Conservation (phyloP, 2,329 filamentous ascomycete genomes). For the Cladophialophora yegresii region DNA sequence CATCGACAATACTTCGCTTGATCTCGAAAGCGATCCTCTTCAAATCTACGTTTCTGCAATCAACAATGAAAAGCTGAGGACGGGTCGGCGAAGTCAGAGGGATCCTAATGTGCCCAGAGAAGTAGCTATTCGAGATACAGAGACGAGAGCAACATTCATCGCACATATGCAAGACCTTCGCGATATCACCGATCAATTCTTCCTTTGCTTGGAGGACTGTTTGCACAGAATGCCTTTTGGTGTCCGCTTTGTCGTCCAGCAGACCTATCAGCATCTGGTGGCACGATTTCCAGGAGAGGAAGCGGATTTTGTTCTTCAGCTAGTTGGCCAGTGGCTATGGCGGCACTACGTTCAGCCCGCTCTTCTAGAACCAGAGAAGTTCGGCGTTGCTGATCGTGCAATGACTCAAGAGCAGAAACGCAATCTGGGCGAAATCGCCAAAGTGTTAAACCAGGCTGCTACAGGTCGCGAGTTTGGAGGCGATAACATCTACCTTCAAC, state of each 20-base stretch:
- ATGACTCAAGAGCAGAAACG: slow-evolving; percentile 89
- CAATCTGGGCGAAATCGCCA: slow-evolving; percentile 85
- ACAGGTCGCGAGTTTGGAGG: slow-evolving; percentile 88
- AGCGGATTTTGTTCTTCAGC: slow-evolving; percentile 73
- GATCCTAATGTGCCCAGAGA: slow-evolving; percentile 85
- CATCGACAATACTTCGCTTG: slow-evolving; percentile 84
- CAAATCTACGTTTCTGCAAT: slow-evolving; percentile 95
- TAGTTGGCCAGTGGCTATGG: slow-evolving; percentile 91
- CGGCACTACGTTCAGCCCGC: slow-evolving; percentile 90
- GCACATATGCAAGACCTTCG: slow-evolving; percentile 90
- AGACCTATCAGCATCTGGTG: slow-evolving; percentile 78
- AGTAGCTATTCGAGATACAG: slow-evolving; percentile 90
- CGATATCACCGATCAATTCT: slow-evolving; percentile 91
- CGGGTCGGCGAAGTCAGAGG: slow-evolving; percentile 77
- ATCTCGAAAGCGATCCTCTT: slow-evolving; percentile 94
- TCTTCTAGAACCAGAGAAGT: slow-evolving; percentile 83
- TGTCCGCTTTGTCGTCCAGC: slow-evolving; percentile 80
- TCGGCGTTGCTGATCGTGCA: slow-evolving; percentile 86
- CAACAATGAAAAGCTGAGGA: slow-evolving; percentile 95
- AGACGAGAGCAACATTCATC: slow-evolving; percentile 90
- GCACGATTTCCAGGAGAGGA: slow-evolving; percentile 78
- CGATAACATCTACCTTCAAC: slow-evolving; percentile 93
- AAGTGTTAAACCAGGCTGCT: slow-evolving; percentile 85
- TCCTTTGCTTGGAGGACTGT: slow-evolving; percentile 76
- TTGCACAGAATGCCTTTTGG: slow-evolving; percentile 90